phyloP scores from a whole-genome alignment of 371 early-diverging fungal species.

The Mucor sp. region DNA sequence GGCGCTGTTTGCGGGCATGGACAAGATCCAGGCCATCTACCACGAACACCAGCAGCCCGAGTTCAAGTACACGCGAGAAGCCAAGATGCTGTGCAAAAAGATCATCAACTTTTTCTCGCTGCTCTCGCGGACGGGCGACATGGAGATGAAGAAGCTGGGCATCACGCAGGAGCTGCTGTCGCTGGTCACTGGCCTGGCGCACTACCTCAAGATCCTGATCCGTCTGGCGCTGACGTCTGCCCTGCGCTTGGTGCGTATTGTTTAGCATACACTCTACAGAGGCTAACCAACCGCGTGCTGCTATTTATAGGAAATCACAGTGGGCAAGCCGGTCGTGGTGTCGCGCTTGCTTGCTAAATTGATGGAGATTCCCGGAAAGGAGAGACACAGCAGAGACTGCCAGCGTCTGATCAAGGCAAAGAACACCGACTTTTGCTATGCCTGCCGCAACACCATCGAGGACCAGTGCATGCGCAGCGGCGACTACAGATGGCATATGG shows the following conservation, averaged over 20 bases:
- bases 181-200: constrained; percentile 91
- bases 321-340: constrained; percentile 49
- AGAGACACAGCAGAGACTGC: constrained; percentile 48
- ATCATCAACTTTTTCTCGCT: constrained; percentile 94
- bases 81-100: constrained; percentile 66
- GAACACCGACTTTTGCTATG: constrained; percentile 79
- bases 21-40: constrained; percentile 48
- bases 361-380: constrained; percentile 61
- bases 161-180: constrained; percentile 89
- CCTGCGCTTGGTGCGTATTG: constrained; percentile 61
- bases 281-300: neutral
- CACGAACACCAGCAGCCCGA: constrained; percentile 46
- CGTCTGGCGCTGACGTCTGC: constrained; percentile 87
- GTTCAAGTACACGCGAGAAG: constrained; percentile 83
- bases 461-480: constrained; percentile 82
- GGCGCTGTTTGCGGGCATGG: constrained; percentile 88
- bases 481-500: constrained; percentile 78
- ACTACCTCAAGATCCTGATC: constrained; percentile 88
- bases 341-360: constrained; percentile 62
- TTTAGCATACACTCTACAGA: neutral
- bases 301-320: constrained; percentile 34
- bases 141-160: constrained; percentile 63
- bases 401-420: constrained; percentile 49
- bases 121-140: constrained; percentile 78
- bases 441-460: constrained; percentile 80